Base-by-base conservation (phyloP, 306 rosid genomes). In the Cercis canadensis region DNA sequence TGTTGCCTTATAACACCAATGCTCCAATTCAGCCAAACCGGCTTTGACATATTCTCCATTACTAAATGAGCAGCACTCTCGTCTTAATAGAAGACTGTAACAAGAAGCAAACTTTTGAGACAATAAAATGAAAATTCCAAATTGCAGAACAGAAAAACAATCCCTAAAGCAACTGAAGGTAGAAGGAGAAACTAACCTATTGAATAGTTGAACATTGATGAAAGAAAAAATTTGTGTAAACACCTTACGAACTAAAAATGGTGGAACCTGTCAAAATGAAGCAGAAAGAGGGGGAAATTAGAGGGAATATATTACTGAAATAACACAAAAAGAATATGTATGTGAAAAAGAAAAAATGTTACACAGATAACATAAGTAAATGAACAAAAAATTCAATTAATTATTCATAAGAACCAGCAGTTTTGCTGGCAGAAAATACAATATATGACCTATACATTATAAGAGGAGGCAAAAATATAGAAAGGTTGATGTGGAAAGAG, bases 11-110 rank as follows among this genome's bases (percentile, higher is more conserved):
- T n/a, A 82, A 74, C 96, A 92, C 99, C 99, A 95, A 58, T 92
- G 85, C 82, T 95, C 99, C 80, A 95, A 75, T 87, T 95, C 99
- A 63, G 95, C 91, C 96, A 95, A 81, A 37, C 99, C 99, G 19
- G 97, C 86, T 82, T 92, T 92, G 75, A 95, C 96, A 75, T 82
- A 95, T 75, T 95, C 99, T 61, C 99, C 99, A 43, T 95, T 95
- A 81, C 99, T 95, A 88, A 95, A 95, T 17, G 99, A 95, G 87
- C 99, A 95, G 78, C 99, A 95, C 86, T 95, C 99, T 0, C 99
- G 89, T 77, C 99, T 81, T 81, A 95, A 85, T 71, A 95, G 99
- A 87, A 95, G 99, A 82, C 99, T 95, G 80, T 73, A 79, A 57
- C 51, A 64, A 49, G 55, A 74, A 74, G 15, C 6, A 67, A 56